Evolutionary conservation across 768 basidiomycete genomes (phyloP), one percentile per base, ranked within the genome.

Genomic region (Suillus sp.): DNA sequence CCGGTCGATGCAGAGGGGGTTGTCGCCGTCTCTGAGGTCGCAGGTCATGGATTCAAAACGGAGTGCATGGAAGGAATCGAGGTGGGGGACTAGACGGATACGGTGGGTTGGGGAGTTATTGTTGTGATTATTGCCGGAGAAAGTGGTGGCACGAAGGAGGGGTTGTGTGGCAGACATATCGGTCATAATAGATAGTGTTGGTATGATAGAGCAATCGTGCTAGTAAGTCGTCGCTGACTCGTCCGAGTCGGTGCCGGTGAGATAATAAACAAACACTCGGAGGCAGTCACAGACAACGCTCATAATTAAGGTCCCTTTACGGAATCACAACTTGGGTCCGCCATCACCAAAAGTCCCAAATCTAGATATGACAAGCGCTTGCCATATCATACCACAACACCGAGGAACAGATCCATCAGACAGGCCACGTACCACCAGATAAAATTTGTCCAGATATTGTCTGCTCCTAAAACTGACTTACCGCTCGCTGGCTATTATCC

Each of bases 21-120:
- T 74, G 67, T 91, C 88, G 64, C 84, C 84, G 63, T 89, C 84
- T 55, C 79, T 80, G 70, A 97, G 38, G 10, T 35, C 35, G 35
- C 35, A 11, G 11, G 35, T 35, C 11, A 35, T 35, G 11, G 35
- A 11, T 11, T 35, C 35, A 11, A 35, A 35, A 35, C 35, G 11
- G 35, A 35, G 35, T 10, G 35, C 35, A 59, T 94, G 88, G 16
- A 91, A 86, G 27, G 90, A 88, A 75, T 98, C 96, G 71, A 99
- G 88, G 72, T 98, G 95, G 18, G 96, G 96, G 11, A 98, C 96
- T 61, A 99, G 89, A 20, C 96, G 90, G 71, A 98, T 93, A 35
- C 35, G 35, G 35, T 35, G 10, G 35, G 11, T 35, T 35, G 35
- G 35, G 35, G 35, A 11, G 11, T 35, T 35, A 35, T 10, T 10